phyloP scores from a whole-genome alignment of 441 rosid genomes.

The Sinapis alba region DNA sequence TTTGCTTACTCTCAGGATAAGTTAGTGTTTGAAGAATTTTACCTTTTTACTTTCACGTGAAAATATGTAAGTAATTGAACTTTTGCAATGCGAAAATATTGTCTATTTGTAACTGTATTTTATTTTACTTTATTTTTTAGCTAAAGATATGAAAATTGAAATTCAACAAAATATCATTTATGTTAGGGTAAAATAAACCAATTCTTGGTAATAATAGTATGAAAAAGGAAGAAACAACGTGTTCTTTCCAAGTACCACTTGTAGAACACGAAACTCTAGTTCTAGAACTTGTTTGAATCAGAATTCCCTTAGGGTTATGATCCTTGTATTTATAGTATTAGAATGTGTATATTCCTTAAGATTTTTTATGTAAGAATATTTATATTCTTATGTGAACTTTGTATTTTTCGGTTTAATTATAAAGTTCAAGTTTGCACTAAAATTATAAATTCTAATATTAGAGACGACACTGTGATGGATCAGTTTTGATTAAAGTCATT shows the following conservation, averaged over 20 bases:
- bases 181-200: neutral
- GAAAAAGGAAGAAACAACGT: neutral
- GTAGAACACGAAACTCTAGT: neutral
- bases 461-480: too few relatives aligned
- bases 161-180: neutral
- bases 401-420: too few relatives aligned
- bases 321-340: too few relatives aligned
- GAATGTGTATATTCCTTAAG: too few relatives aligned
- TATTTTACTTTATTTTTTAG: neutral
- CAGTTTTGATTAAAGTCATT: too few relatives aligned
- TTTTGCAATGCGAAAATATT: constrained; percentile 1
- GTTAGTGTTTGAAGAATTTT: constrained; percentile 26
- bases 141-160: neutral
- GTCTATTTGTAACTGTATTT: constrained; percentile 5
- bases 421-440: too few relatives aligned
- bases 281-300: too few relatives aligned
- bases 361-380: too few relatives aligned
- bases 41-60: neutral
- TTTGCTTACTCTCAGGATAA: constrained; percentile 25
- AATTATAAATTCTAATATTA: too few relatives aligned
- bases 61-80: constrained; percentile 23
- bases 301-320: too few relatives aligned
- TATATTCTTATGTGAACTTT: too few relatives aligned
- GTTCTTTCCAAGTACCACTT: neutral
- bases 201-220: neutral